Conservation (phyloP, 164 flowering plant genomes). For the Macadamia integrifolia region DNA sequence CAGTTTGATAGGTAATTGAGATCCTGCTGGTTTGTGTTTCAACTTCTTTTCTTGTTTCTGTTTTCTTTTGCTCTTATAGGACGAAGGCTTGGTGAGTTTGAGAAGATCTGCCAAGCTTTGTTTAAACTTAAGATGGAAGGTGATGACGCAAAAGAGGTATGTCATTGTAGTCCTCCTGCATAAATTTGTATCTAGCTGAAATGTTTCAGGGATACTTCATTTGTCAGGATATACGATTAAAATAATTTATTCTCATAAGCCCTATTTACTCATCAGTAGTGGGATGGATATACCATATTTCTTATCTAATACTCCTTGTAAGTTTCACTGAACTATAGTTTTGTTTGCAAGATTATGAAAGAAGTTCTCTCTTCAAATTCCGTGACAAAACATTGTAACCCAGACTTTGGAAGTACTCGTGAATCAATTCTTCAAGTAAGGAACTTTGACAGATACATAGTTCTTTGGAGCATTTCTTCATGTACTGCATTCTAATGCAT, state of each 20-base stretch:
- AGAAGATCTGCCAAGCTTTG: slow-evolving; percentile 66
- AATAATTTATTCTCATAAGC: not conserved
- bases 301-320: not conserved
- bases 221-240: not conserved
- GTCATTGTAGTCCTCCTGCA: slow-evolving; percentile 7
- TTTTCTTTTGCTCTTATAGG: slow-evolving; percentile 14
- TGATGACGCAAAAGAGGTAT: slow-evolving; percentile 74
- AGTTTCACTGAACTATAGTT: slow-evolving; percentile 8
- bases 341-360: slow-evolving; percentile 46
- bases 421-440: slow-evolving; percentile 82
- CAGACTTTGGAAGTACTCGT: slow-evolving; percentile 68
- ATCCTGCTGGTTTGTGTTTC: not conserved
- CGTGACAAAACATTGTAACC: slow-evolving; percentile 32
- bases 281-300: not conserved
- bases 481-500: not conserved
- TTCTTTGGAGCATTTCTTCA: not conserved
- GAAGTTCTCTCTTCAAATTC: slow-evolving; percentile 55
- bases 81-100: slow-evolving; percentile 49
- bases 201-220: not conserved
- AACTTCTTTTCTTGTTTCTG: not conserved
- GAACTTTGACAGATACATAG: not conserved
- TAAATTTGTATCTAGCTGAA: not conserved
- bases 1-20: no score
- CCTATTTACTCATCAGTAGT: not conserved
- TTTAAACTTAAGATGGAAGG: slow-evolving; percentile 56